Conservation (phyloP, 257 asterid species). For the Ilex aquifolium region DNA sequence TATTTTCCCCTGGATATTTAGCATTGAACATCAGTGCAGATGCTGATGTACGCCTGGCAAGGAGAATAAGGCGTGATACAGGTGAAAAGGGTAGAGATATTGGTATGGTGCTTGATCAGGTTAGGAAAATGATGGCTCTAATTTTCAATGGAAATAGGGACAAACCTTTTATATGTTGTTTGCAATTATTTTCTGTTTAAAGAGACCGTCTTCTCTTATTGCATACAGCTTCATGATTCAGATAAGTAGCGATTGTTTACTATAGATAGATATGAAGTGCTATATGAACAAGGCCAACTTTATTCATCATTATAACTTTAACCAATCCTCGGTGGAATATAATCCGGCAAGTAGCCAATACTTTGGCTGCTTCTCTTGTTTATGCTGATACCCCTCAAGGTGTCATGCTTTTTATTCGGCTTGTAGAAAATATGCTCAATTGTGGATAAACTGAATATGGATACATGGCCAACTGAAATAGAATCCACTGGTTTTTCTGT, state of each 20-base stretch:
- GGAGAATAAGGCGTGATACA: slow-evolving; percentile 97
- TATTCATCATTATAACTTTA: too few relatives aligned
- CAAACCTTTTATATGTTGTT: background rate
- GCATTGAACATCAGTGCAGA: slow-evolving; percentile 48
- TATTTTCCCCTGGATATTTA: background rate
- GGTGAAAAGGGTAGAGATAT: slow-evolving; percentile 91
- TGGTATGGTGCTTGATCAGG: slow-evolving; percentile 90
- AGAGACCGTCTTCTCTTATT: background rate
- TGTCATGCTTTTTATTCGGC: too few relatives aligned
- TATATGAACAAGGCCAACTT: background rate
- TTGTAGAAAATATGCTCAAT: too few relatives aligned
- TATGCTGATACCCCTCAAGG: too few relatives aligned
- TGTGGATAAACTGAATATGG: too few relatives aligned
- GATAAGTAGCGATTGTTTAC: background rate
- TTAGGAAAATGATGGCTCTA: slow-evolving; percentile 20
- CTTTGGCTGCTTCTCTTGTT: too few relatives aligned
- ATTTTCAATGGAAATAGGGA: background rate
- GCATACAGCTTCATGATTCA: background rate
- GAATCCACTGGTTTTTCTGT: too few relatives aligned
- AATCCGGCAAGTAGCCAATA: too few relatives aligned
- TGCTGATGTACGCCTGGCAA: slow-evolving; percentile 96
- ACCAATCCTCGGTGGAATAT: too few relatives aligned
- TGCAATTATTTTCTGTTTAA: background rate
- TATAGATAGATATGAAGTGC: background rate
- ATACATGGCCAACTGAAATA: too few relatives aligned